A percentile compares a stretch with the other conserved stretches of the same genome.
These are phyloP conservation scores for Taiwanofungus camphoratus DNA, from an alignment of 1,284 basidiomycete species.

Conservation along the genomic window DNA sequence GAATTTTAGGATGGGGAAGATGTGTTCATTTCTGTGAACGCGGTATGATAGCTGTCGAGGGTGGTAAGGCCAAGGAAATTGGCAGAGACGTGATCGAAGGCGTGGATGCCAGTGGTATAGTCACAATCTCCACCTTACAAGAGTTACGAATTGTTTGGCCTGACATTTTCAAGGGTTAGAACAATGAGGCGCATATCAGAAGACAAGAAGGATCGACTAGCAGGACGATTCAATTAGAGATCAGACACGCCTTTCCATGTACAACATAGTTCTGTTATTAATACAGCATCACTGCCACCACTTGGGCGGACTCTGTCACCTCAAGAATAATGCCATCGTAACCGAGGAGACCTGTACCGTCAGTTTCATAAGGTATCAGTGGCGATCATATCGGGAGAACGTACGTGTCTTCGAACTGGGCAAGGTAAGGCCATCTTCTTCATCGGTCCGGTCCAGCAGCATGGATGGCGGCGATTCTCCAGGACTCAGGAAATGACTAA, in stretches of 20 bases:
- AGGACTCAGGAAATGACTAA: slow-evolving; percentile 68
- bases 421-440: slow-evolving; percentile 69
- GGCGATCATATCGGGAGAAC: slow-evolving; percentile 20
- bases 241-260: too few relatives aligned
- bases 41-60: slow-evolving; percentile 56
- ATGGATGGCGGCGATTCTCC: slow-evolving; percentile 71
- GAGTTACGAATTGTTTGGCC: slow-evolving; percentile 65
- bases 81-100: slow-evolving; percentile 32
- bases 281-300: slow-evolving; percentile 68
- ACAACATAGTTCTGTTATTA: slow-evolving; percentile 27
- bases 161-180: slow-evolving; percentile 51
- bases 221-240: too few relatives aligned
- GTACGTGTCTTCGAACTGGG: slow-evolving; percentile 69
- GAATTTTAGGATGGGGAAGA: slow-evolving; percentile 60
- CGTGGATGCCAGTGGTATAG: slow-evolving; percentile 36
- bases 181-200: slow-evolving; percentile 1
- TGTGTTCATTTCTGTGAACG: slow-evolving; percentile 71
- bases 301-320: slow-evolving; percentile 72
- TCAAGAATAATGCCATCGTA: slow-evolving; percentile 82
- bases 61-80: slow-evolving; percentile 51
- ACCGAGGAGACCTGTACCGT: slow-evolving; percentile 55
- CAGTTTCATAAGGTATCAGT: neutral
- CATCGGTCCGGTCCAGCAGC: slow-evolving; percentile 81
- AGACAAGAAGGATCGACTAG: too few relatives aligned
- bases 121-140: slow-evolving; percentile 48